Conservation (phyloP, 2,329 filamentous ascomycete species). For the Epichloe coenophiala region DNA sequence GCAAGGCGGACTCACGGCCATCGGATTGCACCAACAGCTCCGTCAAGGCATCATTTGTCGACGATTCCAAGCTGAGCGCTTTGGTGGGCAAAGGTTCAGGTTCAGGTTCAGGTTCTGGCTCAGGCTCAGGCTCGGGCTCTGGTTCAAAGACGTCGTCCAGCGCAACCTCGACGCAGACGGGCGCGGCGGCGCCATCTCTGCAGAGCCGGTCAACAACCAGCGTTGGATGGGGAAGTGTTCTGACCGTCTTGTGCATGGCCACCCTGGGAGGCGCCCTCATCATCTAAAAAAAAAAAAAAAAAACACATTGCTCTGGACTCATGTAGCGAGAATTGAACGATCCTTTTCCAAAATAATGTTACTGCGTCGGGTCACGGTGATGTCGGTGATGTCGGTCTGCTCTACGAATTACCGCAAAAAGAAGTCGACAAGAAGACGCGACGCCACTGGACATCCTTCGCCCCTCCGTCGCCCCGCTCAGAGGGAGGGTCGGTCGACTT, state of each 20-base stretch:
- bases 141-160: constrained; percentile 10
- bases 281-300: constrained; percentile 8
- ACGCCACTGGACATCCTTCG: too few species aligned
- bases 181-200: constrained; percentile 16
- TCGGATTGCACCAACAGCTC: constrained; percentile 23
- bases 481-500: too few species aligned
- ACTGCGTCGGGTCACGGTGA: too few species aligned
- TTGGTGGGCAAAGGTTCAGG: constrained; percentile 15
- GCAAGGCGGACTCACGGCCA: constrained; percentile 14
- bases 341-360: too few species aligned
- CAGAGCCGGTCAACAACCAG: constrained; percentile 6
- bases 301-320: too few species aligned
- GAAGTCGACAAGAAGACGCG: too few species aligned
- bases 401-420: too few species aligned
- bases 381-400: too few species aligned
- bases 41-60: constrained; percentile 17
- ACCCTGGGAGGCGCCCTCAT: constrained; percentile 17
- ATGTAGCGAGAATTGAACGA: too few species aligned
- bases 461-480: too few species aligned
- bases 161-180: constrained; percentile 9
- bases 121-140: neutral
- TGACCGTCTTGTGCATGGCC: constrained; percentile 16
- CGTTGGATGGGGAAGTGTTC: constrained; percentile 8
- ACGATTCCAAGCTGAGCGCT: constrained; percentile 20
- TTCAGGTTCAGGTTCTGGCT: neutral